Evolutionary conservation across 441 rosid species (phyloP).

Genomic region (Adansonia rubrostipa): DNA sequence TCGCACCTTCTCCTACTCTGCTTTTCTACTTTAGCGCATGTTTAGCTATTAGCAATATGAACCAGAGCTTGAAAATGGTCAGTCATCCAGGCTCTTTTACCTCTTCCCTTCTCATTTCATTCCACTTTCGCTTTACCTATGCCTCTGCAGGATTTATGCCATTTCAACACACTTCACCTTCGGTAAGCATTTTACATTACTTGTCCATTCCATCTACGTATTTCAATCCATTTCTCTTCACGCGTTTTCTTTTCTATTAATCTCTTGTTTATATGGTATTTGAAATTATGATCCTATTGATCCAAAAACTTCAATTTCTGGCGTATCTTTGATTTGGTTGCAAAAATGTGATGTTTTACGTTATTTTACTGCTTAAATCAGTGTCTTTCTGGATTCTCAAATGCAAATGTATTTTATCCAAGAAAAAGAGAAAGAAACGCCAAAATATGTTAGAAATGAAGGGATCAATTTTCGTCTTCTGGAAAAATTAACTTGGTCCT

Average conservation of each 20-base stretch:
- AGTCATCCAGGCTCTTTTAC: not conserved
- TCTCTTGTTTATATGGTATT: not conserved
- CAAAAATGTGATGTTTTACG: too few species aligned
- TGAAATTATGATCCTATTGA: too few species aligned
- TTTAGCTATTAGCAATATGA: not conserved
- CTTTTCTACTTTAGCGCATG: too few species aligned
- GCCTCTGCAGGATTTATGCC: constrained; percentile 17
- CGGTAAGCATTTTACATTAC: constrained; percentile 51
- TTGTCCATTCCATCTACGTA: not conserved
- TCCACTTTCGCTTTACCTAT: not conserved
- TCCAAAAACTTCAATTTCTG: too few species aligned
- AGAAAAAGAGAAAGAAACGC: not conserved
- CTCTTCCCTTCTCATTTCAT: not conserved
- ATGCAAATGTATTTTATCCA: not conserved
- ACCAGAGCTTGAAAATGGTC: constrained; percentile 8
- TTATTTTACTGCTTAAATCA: not conserved
- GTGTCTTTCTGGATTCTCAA: not conserved
- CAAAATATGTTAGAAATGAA: not conserved
- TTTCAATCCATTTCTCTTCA: not conserved
- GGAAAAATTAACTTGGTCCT: constrained; percentile 12
- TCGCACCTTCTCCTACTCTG: too few species aligned
- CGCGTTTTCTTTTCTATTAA: not conserved
- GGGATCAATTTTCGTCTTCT: not conserved
- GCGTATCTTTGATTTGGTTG: too few species aligned
- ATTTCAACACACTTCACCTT: constrained; percentile 18